Percentiles rank a stretch among this genome's conserved stretches.
Conservation (phyloP, 2,329 filamentous ascomycete species). For the Incumbomyces delicatus region DNA sequence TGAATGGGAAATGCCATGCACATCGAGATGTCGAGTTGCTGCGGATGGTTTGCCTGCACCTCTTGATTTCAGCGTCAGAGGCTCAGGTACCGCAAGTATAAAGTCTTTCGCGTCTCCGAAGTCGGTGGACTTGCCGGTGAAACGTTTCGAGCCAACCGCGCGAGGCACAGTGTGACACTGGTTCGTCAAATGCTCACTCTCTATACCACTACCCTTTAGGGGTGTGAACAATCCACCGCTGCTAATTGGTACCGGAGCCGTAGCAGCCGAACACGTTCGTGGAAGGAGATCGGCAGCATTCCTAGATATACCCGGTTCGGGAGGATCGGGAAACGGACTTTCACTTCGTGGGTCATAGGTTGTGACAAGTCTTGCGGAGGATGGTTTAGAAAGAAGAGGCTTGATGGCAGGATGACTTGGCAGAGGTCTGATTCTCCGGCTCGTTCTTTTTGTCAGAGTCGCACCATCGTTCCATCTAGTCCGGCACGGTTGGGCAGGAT, state of each 20-base stretch:
- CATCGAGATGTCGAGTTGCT: slow-evolving; percentile 15
- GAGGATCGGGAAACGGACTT: slow-evolving; percentile 13
- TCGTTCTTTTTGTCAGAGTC: neutral
- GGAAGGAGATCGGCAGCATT: neutral
- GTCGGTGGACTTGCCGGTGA: neutral
- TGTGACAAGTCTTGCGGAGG: slow-evolving; percentile 3
- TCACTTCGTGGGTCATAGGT: slow-evolving; percentile 15
- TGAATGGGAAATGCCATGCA: slow-evolving; percentile 9
- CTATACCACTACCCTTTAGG: slow-evolving; percentile 3
- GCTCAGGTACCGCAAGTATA: slow-evolving; percentile 18
- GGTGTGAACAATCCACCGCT: slow-evolving; percentile 15
- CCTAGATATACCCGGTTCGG: slow-evolving; percentile 2
- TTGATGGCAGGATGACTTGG: slow-evolving; percentile 14
- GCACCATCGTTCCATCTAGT: slow-evolving; percentile 5
- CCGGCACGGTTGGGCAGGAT: neutral
- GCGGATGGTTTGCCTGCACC: slow-evolving; percentile 16
- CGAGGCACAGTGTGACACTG: neutral
- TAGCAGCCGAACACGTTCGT: slow-evolving; percentile 2
- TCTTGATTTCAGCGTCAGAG: slow-evolving; percentile 16
- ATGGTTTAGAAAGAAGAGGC: slow-evolving; percentile 11
- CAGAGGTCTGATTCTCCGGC: slow-evolving; percentile 5
- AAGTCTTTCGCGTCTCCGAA: slow-evolving; percentile 13
- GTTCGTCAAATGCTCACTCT: neutral
- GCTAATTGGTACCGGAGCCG: neutral
- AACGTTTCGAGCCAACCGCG: neutral